Evolutionary conservation across 2,329 filamentous ascomycete genomes (phyloP).

Genomic region (Ophiobolus disseminans): DNA sequence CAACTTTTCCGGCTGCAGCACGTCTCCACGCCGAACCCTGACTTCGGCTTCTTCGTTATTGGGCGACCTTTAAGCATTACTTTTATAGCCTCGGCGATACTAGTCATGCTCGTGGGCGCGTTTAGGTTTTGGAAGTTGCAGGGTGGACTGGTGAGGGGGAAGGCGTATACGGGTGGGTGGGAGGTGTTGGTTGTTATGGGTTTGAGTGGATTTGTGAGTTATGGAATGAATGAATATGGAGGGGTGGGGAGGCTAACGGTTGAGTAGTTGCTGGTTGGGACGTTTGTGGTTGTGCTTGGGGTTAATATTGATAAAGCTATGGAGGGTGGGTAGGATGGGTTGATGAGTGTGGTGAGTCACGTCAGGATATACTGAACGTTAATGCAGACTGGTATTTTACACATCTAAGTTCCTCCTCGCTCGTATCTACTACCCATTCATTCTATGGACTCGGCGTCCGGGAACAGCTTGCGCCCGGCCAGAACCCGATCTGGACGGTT

Average conservation of each 20-base stretch:
- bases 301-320: slow-evolving; percentile 24
- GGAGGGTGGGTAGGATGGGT: too few species aligned
- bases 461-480: too few species aligned
- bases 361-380: too few species aligned
- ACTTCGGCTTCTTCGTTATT: slow-evolving; percentile 66
- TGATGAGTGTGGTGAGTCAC: too few species aligned
- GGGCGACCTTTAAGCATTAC: slow-evolving; percentile 65
- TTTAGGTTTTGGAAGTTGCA: slow-evolving; percentile 68
- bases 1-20: slow-evolving; percentile 72
- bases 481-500: too few species aligned
- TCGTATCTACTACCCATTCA: too few species aligned
- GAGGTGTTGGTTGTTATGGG: slow-evolving; percentile 61
- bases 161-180: slow-evolving; percentile 65
- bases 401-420: too few species aligned
- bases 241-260: slow-evolving; percentile 5
- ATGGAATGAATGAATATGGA: background rate
- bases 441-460: too few species aligned
- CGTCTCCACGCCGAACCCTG: slow-evolving; percentile 48
- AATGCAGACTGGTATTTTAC: too few species aligned
- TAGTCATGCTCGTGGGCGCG: slow-evolving; percentile 61
- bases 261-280: slow-evolving; percentile 19
- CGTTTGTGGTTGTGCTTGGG: slow-evolving; percentile 26
- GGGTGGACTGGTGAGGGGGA: slow-evolving; percentile 64
- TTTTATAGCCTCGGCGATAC: slow-evolving; percentile 58
- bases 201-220: slow-evolving; percentile 58